Evolutionary conservation across 164 flowering plant genomes (phyloP).

Genomic region (Liriodendron chinense): DNA sequence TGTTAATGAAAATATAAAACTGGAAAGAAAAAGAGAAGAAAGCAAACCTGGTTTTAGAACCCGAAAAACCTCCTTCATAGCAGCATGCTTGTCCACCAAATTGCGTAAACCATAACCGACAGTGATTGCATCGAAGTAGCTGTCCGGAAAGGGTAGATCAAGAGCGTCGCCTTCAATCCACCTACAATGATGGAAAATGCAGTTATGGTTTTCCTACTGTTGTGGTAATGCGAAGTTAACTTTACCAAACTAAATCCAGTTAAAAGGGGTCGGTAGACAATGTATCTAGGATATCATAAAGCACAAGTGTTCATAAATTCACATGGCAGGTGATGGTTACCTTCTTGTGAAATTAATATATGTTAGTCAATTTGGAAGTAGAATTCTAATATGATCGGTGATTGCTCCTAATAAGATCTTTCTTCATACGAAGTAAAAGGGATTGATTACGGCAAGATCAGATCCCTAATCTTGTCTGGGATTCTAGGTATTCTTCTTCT

Average conservation of each 20-base stretch:
- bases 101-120: slow-evolving; percentile 88
- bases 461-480: too few species aligned
- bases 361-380: too few species aligned
- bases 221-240: background rate
- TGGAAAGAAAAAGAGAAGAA: background rate
- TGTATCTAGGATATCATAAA: background rate
- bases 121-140: slow-evolving; percentile 78
- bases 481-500: too few species aligned
- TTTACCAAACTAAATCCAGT: background rate
- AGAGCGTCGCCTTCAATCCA: slow-evolving; percentile 95
- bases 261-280: background rate
- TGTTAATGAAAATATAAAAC: background rate
- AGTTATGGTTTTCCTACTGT: background rate
- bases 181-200: slow-evolving; percentile 30
- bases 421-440: too few species aligned
- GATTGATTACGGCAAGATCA: too few species aligned
- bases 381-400: too few species aligned
- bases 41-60: slow-evolving; percentile 71
- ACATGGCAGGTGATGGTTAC: too few species aligned
- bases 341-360: too few species aligned
- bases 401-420: too few species aligned
- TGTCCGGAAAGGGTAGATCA: slow-evolving; percentile 69
- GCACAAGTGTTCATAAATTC: background rate
- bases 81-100: slow-evolving; percentile 59
- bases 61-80: slow-evolving; percentile 62